phyloP scores from a whole-genome alignment of 495 filamentous ascomycete genomes.

The Penicillium coffeae region DNA sequence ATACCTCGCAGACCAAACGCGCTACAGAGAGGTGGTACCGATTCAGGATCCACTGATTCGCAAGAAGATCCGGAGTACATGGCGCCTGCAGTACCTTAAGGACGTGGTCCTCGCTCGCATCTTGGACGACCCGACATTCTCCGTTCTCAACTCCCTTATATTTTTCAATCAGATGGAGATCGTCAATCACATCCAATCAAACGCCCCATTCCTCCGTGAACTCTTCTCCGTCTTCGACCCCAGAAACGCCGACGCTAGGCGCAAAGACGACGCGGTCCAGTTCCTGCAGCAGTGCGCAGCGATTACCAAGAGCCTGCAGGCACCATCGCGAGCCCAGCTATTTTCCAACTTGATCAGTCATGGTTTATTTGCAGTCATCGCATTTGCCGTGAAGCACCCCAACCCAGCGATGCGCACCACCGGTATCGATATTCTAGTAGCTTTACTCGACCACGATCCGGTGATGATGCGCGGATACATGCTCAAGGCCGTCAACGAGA shows the following conservation, averaged over 20 bases:
- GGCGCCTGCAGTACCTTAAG: slow-evolving; percentile 95
- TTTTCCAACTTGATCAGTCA: slow-evolving; percentile 87
- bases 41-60: slow-evolving; percentile 77
- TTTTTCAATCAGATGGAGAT: slow-evolving; percentile 99
- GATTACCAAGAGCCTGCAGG: slow-evolving; percentile 91
- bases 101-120: slow-evolving; percentile 96
- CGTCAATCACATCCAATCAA: slow-evolving; percentile 82
- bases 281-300: slow-evolving; percentile 96
- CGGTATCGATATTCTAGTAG: slow-evolving; percentile 89
- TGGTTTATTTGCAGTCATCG: slow-evolving; percentile 85
- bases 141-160: slow-evolving; percentile 94
- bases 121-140: slow-evolving; percentile 95
- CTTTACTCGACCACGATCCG: slow-evolving; percentile 93
- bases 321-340: slow-evolving; percentile 68
- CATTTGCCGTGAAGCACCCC: slow-evolving; percentile 79
- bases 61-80: slow-evolving; percentile 93
- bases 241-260: slow-evolving; percentile 56
- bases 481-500: slow-evolving; percentile 84
- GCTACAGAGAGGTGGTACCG: slow-evolving; percentile 93
- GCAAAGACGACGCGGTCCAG: slow-evolving; percentile 89
- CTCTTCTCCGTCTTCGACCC: slow-evolving; percentile 85
- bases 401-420: slow-evolving; percentile 86
- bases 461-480: slow-evolving; percentile 90
- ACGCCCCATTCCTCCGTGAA: slow-evolving; percentile 72
- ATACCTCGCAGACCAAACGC: slow-evolving; percentile 81